Percentiles rank a stretch among this genome's conserved stretches.
Evolutionary conservation across 2,329 filamentous ascomycete species (phyloP).

Genomic region (Trichoderma sp.): DNA sequence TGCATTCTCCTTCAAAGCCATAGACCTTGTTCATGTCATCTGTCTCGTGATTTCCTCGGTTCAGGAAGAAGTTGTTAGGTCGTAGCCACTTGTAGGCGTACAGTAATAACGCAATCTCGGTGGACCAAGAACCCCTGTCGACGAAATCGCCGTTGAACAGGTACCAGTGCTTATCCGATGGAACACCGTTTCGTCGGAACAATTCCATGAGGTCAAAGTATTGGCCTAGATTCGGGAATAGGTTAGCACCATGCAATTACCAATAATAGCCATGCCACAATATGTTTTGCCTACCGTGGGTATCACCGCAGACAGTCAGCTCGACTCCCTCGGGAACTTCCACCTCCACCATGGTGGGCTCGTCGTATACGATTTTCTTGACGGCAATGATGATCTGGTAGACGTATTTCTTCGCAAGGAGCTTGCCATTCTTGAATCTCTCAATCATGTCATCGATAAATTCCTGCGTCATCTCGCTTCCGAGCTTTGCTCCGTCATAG

Average conservation of each 20-base stretch:
- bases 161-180: constrained; percentile 83
- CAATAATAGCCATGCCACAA: neutral
- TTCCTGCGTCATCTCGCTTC: constrained; percentile 85
- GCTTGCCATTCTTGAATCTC: constrained; percentile 94
- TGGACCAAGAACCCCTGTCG: constrained; percentile 95
- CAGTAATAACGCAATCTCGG: constrained; percentile 88
- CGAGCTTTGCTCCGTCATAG: constrained; percentile 82
- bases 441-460: constrained; percentile 98
- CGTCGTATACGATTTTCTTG: constrained; percentile 84
- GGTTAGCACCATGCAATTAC: neutral
- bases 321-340: constrained; percentile 72
- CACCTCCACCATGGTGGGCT: constrained; percentile 96
- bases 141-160: constrained; percentile 99
- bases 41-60: constrained; percentile 97
- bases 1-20: constrained; percentile 97
- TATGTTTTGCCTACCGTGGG: constrained; percentile 65
- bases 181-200: constrained; percentile 85
- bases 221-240: constrained; percentile 59
- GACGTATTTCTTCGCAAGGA: constrained; percentile 92
- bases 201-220: constrained; percentile 97
- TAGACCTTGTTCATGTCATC: constrained; percentile 99
- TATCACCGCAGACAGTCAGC: constrained; percentile 95
- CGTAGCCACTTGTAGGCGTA: constrained; percentile 97
- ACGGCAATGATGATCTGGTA: constrained; percentile 93
- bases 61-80: constrained; percentile 86